These are phyloP conservation scores for Corymbia citriodora DNA, from an alignment of 441 rosid species.

Conservation along the genomic window DNA sequence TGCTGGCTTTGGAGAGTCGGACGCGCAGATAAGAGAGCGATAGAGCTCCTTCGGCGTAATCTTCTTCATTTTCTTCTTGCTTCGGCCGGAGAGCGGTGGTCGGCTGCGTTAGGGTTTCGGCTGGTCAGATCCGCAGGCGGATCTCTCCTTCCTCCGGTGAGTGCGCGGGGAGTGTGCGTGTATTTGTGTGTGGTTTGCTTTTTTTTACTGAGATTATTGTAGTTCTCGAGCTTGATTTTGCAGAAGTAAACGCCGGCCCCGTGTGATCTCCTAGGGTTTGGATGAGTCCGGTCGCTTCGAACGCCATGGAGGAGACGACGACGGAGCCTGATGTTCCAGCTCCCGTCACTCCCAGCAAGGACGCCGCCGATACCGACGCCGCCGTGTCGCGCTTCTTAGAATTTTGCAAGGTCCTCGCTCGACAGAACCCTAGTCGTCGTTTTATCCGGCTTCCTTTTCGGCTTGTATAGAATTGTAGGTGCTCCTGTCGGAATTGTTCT, in stretches of 20 bases:
- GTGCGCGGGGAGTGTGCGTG: neutral
- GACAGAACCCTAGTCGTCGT: neutral
- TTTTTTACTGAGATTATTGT: neutral
- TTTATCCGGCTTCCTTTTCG: neutral
- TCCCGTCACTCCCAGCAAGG: slow-evolving; percentile 24
- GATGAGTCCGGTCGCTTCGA: slow-evolving; percentile 16
- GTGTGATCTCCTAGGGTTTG: slow-evolving; percentile 9
- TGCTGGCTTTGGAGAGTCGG: neutral
- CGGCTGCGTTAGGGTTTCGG: neutral
- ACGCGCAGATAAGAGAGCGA: neutral
- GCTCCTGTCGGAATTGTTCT: neutral
- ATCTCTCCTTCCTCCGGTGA: neutral
- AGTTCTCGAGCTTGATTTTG: neutral
- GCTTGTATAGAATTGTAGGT: neutral
- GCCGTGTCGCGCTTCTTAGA: slow-evolving; percentile 38
- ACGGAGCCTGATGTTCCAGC: slow-evolving; percentile 35
- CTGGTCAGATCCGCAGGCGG: neutral
- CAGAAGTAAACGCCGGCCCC: neutral
- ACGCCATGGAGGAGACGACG: slow-evolving; percentile 42
- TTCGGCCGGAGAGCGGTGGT: neutral
- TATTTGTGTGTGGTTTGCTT: neutral
- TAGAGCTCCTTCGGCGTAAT: neutral
- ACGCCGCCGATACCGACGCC: slow-evolving; percentile 20
- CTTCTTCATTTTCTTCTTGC: neutral
- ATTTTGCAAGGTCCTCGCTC: slow-evolving; percentile 48